Base-by-base conservation (phyloP, 495 filamentous ascomycete genomes). In the Tricharina praecox region DNA sequence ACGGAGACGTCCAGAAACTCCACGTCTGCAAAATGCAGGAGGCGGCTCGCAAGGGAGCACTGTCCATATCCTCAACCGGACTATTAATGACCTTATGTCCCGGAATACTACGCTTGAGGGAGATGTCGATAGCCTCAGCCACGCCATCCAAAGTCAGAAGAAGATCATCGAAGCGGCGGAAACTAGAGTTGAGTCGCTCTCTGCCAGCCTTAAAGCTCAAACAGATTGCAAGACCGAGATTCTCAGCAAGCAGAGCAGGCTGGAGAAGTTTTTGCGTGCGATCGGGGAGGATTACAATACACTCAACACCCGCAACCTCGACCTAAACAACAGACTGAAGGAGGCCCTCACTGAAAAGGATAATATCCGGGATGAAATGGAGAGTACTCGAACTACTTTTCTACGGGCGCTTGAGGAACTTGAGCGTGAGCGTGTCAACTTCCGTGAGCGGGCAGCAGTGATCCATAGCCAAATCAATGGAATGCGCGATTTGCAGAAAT, bases 261-360 rank as follows among this genome's bases (percentile, higher is more conserved):
- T 58, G 19, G 50, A 58, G 40, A 59, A 58, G 36, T 59, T 58
- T 45, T 23, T 54, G 5, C 52, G 50, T 20, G 56, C 55, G 13
- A 26, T 59, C n/a, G 56, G 56, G 2, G 47, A 51, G 7, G 56
- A 59, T 37, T 58, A 59, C 40, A 54, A 58, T 30, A 43, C 52
- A 41, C 32, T 59, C 24, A 48, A 53, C n/a, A 45, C 46, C 19
- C 53, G 56, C 25, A 53, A 54, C 24, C 33, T 34, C 23, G 45
- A 54, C 24, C 18, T 58, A 16, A 54, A 48, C 2, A 37, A 34
- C n/a, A 40, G 24, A 21, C n/a, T 59, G 2, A 45, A 47, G 13
- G 54, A 58, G 37, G 23, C 47, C 25, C 44, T 32, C 1, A 25
- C 32, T 16, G 56, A 58, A 30, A 59, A 45, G n/a, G 36, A 40